A percentile compares a stretch with the other conserved stretches of the same genome.
Evolutionary conservation across 345 rosid species (phyloP).

Genomic region (Bretschneidera sinensis): DNA sequence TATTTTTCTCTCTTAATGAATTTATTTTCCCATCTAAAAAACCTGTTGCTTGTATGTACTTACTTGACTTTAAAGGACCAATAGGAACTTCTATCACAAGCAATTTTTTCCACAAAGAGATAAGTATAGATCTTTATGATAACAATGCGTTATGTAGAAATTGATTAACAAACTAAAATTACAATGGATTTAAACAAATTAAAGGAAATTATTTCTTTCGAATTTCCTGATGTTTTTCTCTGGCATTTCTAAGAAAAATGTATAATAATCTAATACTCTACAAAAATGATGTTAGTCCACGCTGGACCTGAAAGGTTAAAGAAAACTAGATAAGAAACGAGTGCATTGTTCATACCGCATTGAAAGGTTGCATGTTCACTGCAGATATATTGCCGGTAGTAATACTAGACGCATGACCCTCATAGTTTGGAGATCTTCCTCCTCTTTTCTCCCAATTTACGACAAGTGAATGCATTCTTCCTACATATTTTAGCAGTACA

Average conservation of each 20-base stretch:
- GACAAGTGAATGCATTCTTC: slow-evolving; percentile 56
- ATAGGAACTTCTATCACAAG: neutral
- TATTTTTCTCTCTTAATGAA: too few relatives aligned
- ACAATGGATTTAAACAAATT: neutral
- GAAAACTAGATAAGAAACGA: neutral
- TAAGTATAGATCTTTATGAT: neutral
- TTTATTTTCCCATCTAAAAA: too few relatives aligned
- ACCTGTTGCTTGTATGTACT: too few relatives aligned
- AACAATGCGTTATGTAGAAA: neutral
- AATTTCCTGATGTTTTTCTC: too few relatives aligned
- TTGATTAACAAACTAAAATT: too few relatives aligned
- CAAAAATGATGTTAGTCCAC: neutral
- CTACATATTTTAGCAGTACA: slow-evolving; percentile 31
- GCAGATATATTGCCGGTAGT: slow-evolving; percentile 38
- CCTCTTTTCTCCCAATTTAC: slow-evolving; percentile 79
- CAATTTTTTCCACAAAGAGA: neutral
- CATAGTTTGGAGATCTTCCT: slow-evolving; percentile 51
- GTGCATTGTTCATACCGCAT: slow-evolving; percentile 47
- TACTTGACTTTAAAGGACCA: too few relatives aligned
- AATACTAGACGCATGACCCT: slow-evolving; percentile 41
- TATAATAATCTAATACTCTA: too few relatives aligned
- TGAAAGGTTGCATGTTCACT: slow-evolving; percentile 40
- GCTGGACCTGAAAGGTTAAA: neutral
- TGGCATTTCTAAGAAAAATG: too few relatives aligned
- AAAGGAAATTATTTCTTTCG: neutral